A percentile compares a stretch with the other conserved stretches of the same genome.
phyloP scores from a whole-genome alignment of 2,329 filamentous ascomycete genomes.

The Gaeumannomyces sp. region DNA sequence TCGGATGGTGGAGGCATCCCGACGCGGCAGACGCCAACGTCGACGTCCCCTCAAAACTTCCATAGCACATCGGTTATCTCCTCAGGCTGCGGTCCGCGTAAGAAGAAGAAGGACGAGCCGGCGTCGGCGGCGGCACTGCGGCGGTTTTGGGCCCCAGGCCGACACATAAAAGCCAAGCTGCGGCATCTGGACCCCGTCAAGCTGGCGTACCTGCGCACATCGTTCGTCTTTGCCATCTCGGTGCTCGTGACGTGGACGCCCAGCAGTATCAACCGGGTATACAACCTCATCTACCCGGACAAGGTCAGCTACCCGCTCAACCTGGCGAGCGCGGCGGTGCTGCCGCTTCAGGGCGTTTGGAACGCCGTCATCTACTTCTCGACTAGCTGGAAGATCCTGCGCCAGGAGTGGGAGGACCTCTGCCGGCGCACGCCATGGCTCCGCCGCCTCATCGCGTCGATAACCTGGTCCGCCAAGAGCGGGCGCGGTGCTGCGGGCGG shows the following conservation, averaged over 20 bases:
- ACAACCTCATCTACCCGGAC: conserved; percentile 53
- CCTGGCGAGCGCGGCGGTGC: conserved; percentile 62
- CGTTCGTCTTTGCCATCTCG: conserved; percentile 54
- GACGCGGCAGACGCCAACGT: neutral
- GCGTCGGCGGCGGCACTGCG: conserved; percentile 2
- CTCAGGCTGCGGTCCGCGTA: neutral
- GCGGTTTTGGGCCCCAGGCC: conserved; percentile 12
- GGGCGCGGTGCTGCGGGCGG: neutral
- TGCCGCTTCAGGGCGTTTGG: conserved; percentile 76
- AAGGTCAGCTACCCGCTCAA: conserved; percentile 57
- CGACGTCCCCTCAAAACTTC: neutral
- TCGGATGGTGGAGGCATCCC: neutral
- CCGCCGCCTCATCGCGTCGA: conserved; percentile 9
- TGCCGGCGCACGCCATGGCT: conserved; percentile 11
- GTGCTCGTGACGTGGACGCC: conserved; percentile 58
- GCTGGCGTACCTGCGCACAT: conserved; percentile 54
- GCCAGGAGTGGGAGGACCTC: conserved; percentile 18
- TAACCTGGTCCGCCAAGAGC: neutral
- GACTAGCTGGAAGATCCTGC: conserved; percentile 46
- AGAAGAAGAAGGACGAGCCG: neutral
- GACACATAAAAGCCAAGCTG: conserved; percentile 27
- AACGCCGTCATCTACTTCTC: conserved; percentile 72
- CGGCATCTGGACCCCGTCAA: conserved; percentile 49
- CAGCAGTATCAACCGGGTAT: conserved; percentile 68
- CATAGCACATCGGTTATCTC: conserved; percentile 4